Evolutionary conservation across 371 early-diverging fungal species (phyloP), one percentile per base, ranked within the genome.

Genomic region (Mucor saturninus): DNA sequence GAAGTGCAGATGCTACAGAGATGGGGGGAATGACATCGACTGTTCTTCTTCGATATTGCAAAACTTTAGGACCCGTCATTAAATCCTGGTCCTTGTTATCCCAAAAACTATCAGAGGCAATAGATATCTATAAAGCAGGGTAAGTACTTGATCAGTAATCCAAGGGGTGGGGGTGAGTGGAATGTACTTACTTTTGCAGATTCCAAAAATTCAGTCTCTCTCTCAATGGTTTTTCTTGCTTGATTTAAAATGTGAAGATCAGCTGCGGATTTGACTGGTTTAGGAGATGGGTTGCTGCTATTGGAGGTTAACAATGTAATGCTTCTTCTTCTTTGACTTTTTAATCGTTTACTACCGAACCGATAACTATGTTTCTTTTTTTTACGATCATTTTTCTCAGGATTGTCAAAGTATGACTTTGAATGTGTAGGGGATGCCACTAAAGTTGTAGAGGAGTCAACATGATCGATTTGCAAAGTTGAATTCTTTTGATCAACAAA

Each of bases 371-470:
- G 59, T n/a, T 38, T 37, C 49, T 59, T 68, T 43, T 54, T 68
- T 49, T 62, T 62, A 14, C 54, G 60, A 11, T 54, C 59, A 2
- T 32, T 11, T 46, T 60, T 59, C 11, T 65, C 65, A 1, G 30
- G 54, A 9, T 29, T 49, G 6, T 59, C 51, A 21, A 29, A 32
- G 37, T 30, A 30, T 14, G 39, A 37, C 40, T 21, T 28, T 28
- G 43, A n/a, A 60, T 43, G 30, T 6, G 32, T 61, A 9, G 56
- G 51, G 11, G 69, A 54, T 11, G 53, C 61, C 0, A 69, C 69
- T 7, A 69, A 48, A 29, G 69, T 69, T 2, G 54, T 57, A 9
- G 67, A 67, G 28, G 66, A 65, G 32, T 65, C 55, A 15, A 59
- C 43, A 55, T 60, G 66, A 15, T 61, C 52, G 3, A 66, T 42